Evolutionary conservation across 2,329 filamentous ascomycete species (phyloP).

Genomic region (Diaporthe capsici): DNA sequence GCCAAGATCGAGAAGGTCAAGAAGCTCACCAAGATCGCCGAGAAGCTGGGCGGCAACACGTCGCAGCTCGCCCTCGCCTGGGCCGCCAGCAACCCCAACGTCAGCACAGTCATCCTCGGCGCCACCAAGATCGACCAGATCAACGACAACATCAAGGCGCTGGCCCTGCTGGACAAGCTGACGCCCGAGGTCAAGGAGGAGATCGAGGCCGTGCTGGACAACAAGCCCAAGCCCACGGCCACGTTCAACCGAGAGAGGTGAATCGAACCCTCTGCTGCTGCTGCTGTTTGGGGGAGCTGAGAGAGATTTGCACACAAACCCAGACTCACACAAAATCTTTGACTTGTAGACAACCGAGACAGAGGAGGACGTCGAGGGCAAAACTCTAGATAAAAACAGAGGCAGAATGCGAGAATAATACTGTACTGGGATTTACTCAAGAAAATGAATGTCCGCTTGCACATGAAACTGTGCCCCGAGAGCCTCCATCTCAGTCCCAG

Average conservation of each 20-base stretch:
- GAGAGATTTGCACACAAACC: not conserved
- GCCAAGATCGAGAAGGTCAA: slow-evolving; percentile 69
- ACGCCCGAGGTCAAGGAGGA: slow-evolving; percentile 71
- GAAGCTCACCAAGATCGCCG: slow-evolving; percentile 73
- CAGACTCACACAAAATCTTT: slow-evolving; percentile 25
- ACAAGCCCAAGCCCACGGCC: slow-evolving; percentile 47
- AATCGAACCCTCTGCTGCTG: slow-evolving; percentile 15
- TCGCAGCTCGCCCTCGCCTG: slow-evolving; percentile 72
- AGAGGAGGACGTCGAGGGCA: slow-evolving; percentile 20
- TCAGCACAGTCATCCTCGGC: slow-evolving; percentile 73
- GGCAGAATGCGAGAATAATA: not conserved
- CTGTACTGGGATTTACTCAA: not conserved
- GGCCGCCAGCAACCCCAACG: slow-evolving; percentile 73
- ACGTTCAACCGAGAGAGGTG: slow-evolving; percentile 46
- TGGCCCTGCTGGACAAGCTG: slow-evolving; percentile 67
- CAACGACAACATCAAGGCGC: slow-evolving; percentile 70
- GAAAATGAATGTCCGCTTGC: not conserved
- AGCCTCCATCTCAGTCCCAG: no score
- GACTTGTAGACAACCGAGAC: slow-evolving; percentile 32
- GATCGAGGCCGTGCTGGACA: slow-evolving; percentile 62
- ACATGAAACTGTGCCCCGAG: fast-evolving
- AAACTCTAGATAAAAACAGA: slow-evolving; percentile 25
- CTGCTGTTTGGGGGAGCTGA: not conserved
- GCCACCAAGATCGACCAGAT: slow-evolving; percentile 72
- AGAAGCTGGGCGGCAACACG: slow-evolving; percentile 72